phyloP scores from a whole-genome alignment of 2,329 filamentous ascomycete genomes.

The Clarireedia monteithiana region DNA sequence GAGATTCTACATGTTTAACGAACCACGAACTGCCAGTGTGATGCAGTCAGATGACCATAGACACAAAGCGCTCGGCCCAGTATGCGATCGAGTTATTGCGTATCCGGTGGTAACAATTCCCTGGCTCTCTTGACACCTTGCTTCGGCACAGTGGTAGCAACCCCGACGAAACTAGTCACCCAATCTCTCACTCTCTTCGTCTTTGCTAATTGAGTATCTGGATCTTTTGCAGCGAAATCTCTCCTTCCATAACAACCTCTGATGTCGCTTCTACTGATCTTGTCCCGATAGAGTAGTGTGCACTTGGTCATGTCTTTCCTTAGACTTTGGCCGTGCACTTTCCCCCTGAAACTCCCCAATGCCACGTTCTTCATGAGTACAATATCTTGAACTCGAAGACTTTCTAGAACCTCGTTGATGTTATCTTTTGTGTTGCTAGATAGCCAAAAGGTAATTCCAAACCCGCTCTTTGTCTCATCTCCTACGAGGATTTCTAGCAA shows the following conservation, averaged over 20 bases:
- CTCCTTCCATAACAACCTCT: slow-evolving; percentile 49
- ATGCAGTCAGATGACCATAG: background rate
- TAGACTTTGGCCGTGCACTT: slow-evolving; percentile 79
- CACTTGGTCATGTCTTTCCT: slow-evolving; percentile 62
- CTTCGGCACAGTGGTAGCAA: background rate
- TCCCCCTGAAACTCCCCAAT: slow-evolving; percentile 64
- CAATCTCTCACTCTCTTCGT: slow-evolving; percentile 64
- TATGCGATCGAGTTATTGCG: slow-evolving; percentile 9
- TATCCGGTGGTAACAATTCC: slow-evolving; percentile 17
- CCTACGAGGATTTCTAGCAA: slow-evolving; percentile 74
- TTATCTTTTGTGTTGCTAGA: slow-evolving; percentile 28
- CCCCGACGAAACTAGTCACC: slow-evolving; percentile 62
- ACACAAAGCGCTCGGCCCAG: background rate
- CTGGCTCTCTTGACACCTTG: background rate
- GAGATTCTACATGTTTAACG: no score
- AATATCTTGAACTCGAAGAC: slow-evolving; percentile 63
- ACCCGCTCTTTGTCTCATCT: slow-evolving; percentile 76
- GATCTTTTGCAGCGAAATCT: slow-evolving; percentile 32
- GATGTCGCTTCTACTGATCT: slow-evolving; percentile 41
- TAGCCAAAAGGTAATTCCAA: slow-evolving; percentile 81
- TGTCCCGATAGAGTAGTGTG: slow-evolving; percentile 54
- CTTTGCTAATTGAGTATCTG: slow-evolving; percentile 51
- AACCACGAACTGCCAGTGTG: no score
- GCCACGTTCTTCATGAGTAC: slow-evolving; percentile 74
- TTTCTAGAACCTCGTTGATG: slow-evolving; percentile 28